These are phyloP conservation scores for Pythium volutum DNA, from an alignment of 352 stramenopile genomes.

Conservation along the genomic window DNA sequence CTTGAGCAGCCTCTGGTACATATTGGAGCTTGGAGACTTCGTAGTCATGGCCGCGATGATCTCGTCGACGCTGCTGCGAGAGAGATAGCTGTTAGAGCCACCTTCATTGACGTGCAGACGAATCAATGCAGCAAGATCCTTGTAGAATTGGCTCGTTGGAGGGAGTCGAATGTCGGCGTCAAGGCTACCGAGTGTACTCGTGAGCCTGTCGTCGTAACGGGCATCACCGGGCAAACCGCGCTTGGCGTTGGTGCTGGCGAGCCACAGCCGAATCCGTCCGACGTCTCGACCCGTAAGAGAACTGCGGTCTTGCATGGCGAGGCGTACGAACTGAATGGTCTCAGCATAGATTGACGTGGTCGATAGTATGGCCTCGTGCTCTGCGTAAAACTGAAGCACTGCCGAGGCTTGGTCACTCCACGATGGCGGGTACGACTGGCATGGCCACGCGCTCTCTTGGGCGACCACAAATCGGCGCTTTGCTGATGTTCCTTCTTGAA, in stretches of 20 bases:
- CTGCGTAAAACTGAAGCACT: background rate
- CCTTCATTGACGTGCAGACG: background rate
- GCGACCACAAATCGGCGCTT: background rate
- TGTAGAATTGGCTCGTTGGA: background rate
- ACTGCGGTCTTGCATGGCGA: background rate
- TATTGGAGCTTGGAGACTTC: background rate
- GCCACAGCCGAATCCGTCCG: conserved; percentile 4
- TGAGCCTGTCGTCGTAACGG: conserved; percentile 3
- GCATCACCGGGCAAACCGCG: conserved; percentile 10
- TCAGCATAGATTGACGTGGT: background rate
- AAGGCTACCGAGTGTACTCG: background rate
- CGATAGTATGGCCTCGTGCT: background rate
- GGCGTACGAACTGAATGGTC: background rate
- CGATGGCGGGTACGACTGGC: conserved; percentile 3
- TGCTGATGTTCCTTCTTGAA: background rate
- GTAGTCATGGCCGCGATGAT: background rate
- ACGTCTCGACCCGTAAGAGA: conserved; percentile 17
- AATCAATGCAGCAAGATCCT: background rate
- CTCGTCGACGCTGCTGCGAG: background rate
- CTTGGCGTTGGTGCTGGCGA: conserved; percentile 12
- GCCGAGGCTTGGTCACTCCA: background rate
- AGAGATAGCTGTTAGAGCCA: background rate
- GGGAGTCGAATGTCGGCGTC: background rate
- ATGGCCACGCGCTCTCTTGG: conserved; percentile 7
- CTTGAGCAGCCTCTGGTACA: background rate